Evolutionary conservation across 1,284 basidiomycete genomes (phyloP).

Genomic region (Sanghuangporus baumii): DNA sequence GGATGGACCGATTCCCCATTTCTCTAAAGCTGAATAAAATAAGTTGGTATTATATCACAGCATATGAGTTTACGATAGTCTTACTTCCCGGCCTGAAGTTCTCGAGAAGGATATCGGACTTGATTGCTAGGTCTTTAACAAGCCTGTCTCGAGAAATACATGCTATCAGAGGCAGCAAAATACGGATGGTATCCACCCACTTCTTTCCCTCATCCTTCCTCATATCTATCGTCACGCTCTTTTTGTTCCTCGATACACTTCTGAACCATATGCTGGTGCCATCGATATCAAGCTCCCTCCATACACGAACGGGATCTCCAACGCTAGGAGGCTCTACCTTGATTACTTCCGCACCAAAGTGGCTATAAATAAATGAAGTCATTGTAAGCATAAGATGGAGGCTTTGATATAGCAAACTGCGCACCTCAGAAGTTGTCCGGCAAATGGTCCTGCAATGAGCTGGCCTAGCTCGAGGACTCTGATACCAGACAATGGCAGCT

Average conservation of each 20-base stretch:
- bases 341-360: constrained; percentile 67
- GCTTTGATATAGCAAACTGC: constrained; percentile 8
- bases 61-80: constrained; percentile 23
- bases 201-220: constrained; percentile 54
- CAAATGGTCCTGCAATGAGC: constrained; percentile 66
- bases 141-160: constrained; percentile 33
- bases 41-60: not conserved
- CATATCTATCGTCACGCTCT: constrained; percentile 62
- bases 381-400: not conserved
- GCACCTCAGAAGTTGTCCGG: constrained; percentile 63
- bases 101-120: constrained; percentile 60
- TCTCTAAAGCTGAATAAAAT: constrained; percentile 48
- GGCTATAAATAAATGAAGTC: constrained; percentile 31
- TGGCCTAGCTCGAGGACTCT: constrained; percentile 67
- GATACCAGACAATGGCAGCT: constrained; percentile 50
- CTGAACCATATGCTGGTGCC: constrained; percentile 70
- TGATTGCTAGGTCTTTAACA: constrained; percentile 54
- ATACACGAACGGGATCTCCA: constrained; percentile 65
- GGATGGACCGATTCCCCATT: constrained; percentile 57
- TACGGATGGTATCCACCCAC: constrained; percentile 31
- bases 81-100: constrained; percentile 71
- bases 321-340: constrained; percentile 57
- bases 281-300: constrained; percentile 64
- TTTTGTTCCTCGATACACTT: constrained; percentile 65
- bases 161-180: not conserved